These are phyloP conservation scores for Penicillium turbatum DNA, from an alignment of 495 filamentous ascomycete genomes.

Conservation along the genomic window DNA sequence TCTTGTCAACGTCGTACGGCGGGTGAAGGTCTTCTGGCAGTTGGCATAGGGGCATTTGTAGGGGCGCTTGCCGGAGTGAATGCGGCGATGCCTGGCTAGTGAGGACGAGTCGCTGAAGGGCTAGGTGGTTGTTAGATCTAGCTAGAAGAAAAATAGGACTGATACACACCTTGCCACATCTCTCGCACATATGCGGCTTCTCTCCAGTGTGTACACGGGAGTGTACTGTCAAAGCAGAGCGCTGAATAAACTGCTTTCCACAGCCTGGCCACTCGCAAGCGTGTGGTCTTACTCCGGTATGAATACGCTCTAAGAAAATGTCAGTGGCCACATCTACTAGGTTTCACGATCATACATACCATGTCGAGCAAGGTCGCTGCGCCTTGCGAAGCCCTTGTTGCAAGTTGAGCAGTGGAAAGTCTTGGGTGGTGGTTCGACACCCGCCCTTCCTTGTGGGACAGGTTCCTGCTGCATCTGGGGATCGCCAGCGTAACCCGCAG, in stretches of 20 bases:
- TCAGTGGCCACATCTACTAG: slow-evolving; percentile 23
- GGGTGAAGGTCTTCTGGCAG: slow-evolving; percentile 97
- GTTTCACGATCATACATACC: slow-evolving; percentile 52
- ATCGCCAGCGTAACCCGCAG: slow-evolving; percentile 33
- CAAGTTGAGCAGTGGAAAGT: slow-evolving; percentile 90
- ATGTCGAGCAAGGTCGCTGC: slow-evolving; percentile 92
- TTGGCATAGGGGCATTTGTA: slow-evolving; percentile 98
- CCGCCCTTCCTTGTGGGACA: slow-evolving; percentile 40
- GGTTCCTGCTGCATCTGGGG: slow-evolving; percentile 33
- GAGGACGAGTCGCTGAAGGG: slow-evolving; percentile 99
- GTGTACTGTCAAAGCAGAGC: slow-evolving; percentile 96
- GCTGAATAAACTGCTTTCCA: slow-evolving; percentile 94
- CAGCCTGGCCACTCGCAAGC: slow-evolving; percentile 88
- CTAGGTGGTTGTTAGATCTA: slow-evolving; percentile 41
- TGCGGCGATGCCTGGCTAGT: slow-evolving; percentile 85
- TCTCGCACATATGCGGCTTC: slow-evolving; percentile 97
- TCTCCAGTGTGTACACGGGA: slow-evolving; percentile 94
- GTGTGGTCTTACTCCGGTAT: slow-evolving; percentile 87
- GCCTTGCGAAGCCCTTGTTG: slow-evolving; percentile 84
- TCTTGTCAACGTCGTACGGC: slow-evolving; percentile 88
- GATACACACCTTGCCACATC: slow-evolving; percentile 80
- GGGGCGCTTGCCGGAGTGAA: slow-evolving; percentile 91
- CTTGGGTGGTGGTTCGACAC: slow-evolving; percentile 58
- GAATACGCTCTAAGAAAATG: slow-evolving; percentile 72
- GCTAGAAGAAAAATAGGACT: not conserved